Evolutionary conservation across 2,329 filamentous ascomycete genomes (phyloP).

Genomic region (Cladophialophora bantiana): DNA sequence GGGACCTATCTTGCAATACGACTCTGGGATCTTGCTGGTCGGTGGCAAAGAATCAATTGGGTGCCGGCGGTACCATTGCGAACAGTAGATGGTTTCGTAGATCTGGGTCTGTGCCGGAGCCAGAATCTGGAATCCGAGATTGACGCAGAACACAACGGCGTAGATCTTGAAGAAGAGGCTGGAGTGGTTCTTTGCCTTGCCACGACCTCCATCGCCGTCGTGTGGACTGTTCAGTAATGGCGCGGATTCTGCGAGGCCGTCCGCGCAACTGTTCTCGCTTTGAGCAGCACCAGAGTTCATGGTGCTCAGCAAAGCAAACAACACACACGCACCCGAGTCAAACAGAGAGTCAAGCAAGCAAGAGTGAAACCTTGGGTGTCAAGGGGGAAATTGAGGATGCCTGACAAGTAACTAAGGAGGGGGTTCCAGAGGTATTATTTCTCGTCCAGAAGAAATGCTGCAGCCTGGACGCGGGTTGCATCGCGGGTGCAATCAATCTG

Average conservation of each 20-base stretch:
- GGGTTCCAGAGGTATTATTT: neutral
- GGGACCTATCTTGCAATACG: conserved; percentile 58
- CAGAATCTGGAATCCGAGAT: conserved; percentile 55
- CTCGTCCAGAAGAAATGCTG: neutral
- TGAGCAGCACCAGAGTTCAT: neutral
- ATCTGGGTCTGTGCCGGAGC: conserved; percentile 57
- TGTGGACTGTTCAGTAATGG: neutral
- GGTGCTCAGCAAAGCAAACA: neutral
- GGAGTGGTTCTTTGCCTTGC: neutral
- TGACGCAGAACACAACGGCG: conserved; percentile 52
- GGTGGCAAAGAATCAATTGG: conserved; percentile 53
- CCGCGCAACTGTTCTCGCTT: conserved; percentile 3
- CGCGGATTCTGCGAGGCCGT: neutral
- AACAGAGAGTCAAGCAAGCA: neutral
- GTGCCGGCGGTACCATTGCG: conserved; percentile 51
- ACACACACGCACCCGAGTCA: neutral
- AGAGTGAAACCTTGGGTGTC: neutral
- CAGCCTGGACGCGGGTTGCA: neutral
- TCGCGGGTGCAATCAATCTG: neutral
- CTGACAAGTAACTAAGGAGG: neutral
- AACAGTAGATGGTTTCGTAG: conserved; percentile 58
- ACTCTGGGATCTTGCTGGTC: conserved; percentile 54
- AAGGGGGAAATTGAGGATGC: neutral
- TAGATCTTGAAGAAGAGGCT: conserved; percentile 43
- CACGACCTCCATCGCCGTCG: neutral